Evolutionary conservation across 768 basidiomycete genomes (phyloP), one percentile per base, ranked within the genome.

Genomic region (Phaeotremella fagi): DNA sequence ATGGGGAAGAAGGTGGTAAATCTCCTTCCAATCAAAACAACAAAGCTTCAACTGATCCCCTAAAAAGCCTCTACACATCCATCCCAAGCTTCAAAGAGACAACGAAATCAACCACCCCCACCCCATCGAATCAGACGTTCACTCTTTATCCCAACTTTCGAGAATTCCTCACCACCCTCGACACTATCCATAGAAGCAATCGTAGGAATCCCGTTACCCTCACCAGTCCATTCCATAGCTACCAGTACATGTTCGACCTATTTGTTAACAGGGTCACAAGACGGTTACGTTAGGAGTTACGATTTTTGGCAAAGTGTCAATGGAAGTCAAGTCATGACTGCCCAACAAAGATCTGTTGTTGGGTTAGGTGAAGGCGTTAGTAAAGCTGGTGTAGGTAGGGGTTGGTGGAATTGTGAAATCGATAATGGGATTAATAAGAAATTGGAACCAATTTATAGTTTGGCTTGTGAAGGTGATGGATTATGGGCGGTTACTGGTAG

Each of bases 261-360:
- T 70, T 78, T 95, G 20, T 74, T 94, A 27, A 92, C 92, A 14
- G 91, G 91, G 29, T 88, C 87, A 12, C 87, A 94, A 61, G 91
- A 97, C 70, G 92, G 91, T 7, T 91, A 89, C 61, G 86, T 97
- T 38, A 83, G 91, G 31, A 82, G 88, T 76, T 97, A 92, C 75
- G 90, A 97, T 72, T 82, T 94, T 44, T 95, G 89, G 75, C 72
- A 85, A 35, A 83, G 87, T 33, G 85, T 90, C 35, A 97, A 97
- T 71, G 84, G 90, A 51, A 87, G 88, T 68, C 82, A 82, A 29
- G 85, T 88, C 63, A 79, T 95, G 59, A 90, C 86, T 22, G 87
- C 89, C 16, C 89, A 88, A 41, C 90, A 92, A 71, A 79, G 89
- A 52, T 85, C 87, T 55, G 87, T 91, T 59, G 88, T 88, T 42